Conservation (phyloP, 2,329 filamentous ascomycete genomes). For the Exophiala alcalophila region DNA sequence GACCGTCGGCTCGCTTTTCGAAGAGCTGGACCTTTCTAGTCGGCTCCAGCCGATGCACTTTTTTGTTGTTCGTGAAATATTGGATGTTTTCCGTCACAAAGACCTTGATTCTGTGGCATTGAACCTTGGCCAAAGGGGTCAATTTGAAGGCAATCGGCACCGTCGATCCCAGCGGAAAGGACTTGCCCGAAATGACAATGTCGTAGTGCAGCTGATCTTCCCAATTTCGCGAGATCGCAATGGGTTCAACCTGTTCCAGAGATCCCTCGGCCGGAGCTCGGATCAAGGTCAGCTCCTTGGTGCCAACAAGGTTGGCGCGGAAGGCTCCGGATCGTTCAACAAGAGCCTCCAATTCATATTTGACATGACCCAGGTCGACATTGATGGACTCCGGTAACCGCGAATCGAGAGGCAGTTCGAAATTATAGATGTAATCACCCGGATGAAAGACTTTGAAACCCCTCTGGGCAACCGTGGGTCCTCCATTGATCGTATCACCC, state of each 20-base stretch:
- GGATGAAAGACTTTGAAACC: slow-evolving; percentile 84
- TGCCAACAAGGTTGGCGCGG: slow-evolving; percentile 79
- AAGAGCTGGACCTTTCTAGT: slow-evolving; percentile 81
- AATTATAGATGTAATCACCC: slow-evolving; percentile 70
- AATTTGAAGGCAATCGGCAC: slow-evolving; percentile 94
- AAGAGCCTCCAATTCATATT: slow-evolving; percentile 80
- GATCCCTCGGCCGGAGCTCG: slow-evolving; percentile 84
- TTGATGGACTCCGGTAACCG: slow-evolving; percentile 79
- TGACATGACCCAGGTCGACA: slow-evolving; percentile 79
- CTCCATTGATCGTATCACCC: slow-evolving; percentile 60
- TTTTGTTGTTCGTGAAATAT: slow-evolving; percentile 83
- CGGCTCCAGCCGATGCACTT: slow-evolving; percentile 79
- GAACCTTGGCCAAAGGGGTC: slow-evolving; percentile 87
- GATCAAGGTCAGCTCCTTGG: slow-evolving; percentile 78
- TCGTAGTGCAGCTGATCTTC: slow-evolving; percentile 95
- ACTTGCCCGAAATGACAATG: slow-evolving; percentile 93
- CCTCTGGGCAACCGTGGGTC: slow-evolving; percentile 64
- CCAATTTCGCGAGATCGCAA: slow-evolving; percentile 90
- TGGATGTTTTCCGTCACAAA: slow-evolving; percentile 87
- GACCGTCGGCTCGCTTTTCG: slow-evolving; percentile 80
- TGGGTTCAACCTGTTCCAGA: slow-evolving; percentile 85
- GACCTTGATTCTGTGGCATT: slow-evolving; percentile 88
- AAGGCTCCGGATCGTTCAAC: slow-evolving; percentile 87
- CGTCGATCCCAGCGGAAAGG: slow-evolving; percentile 81
- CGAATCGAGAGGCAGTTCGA: slow-evolving; percentile 78